Evolutionary conservation across 2,329 filamentous ascomycete species (phyloP), one percentile per base, ranked within the genome.

Genomic region (Mycosphaerella arachidis): DNA sequence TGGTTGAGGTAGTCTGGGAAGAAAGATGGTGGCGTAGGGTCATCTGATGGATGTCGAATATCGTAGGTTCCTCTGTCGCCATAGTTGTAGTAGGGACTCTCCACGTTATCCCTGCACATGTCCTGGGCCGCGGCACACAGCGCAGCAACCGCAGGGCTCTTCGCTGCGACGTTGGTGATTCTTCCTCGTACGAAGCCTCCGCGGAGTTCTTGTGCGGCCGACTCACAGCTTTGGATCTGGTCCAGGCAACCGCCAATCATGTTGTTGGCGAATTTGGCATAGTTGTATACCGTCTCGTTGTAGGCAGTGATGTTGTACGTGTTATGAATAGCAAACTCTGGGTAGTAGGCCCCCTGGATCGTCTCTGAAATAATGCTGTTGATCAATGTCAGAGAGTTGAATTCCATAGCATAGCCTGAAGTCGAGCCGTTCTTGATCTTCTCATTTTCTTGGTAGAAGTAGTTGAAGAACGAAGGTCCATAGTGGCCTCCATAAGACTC

Each of bases 251-350:
- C 82, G 57, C 72, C 63, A 18, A 62, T 61, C 75, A 82, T 75
- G 59, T 73, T 72, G 56, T 78, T 76, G n/a, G 81, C 81, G 48
- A 84, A 83, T 60, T 81, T 83, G 72, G 82, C 82, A 66, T 82
- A 85, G 58, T 80, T 78, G 70, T 85, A 85, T 4, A 85, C 79
- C 2, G 82, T 84, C 24, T 85, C 80, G 63, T 86, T 85, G 66
- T 84, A 75, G 0, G 75, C 71, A 62, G 77, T 77, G 66, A 84
- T 82, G 43, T 80, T 81, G 59, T 85, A 85, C 9, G 81, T 82
- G 67, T 84, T 84, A 71, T 83, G 77, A 20, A 78, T 73, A 0
- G 81, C 80, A 57, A 83, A 82, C 52, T 82, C 78, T 0, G 81
- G 81, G 58, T 82, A 83, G 58, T 78, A 72, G 6, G 67, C 72